phyloP scores from a whole-genome alignment of 345 rosid species.

The Corchorus olitorius region DNA sequence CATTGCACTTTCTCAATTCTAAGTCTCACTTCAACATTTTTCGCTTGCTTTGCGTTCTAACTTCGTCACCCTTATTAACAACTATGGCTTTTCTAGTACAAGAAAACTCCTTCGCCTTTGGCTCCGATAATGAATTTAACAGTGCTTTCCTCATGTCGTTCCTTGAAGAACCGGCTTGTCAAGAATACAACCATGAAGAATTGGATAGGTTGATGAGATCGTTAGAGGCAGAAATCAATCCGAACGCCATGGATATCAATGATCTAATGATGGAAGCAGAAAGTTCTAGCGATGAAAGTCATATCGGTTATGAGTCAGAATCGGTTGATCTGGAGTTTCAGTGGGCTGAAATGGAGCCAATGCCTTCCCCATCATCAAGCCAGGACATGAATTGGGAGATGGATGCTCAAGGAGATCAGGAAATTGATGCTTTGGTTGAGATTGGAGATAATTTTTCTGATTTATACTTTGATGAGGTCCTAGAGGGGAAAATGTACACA shows the following conservation, averaged over 20 bases:
- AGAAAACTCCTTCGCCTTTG: neutral
- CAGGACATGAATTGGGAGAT: neutral
- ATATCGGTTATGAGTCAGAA: neutral
- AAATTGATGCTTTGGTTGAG: neutral
- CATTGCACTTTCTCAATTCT: neutral
- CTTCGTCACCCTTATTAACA: neutral
- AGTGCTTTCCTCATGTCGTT: neutral
- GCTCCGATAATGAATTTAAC: neutral
- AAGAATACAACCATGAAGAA: constrained; percentile 44
- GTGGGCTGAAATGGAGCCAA: constrained; percentile 18
- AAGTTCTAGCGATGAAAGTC: constrained; percentile 10
- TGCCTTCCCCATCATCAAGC: neutral
- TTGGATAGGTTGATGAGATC: constrained; percentile 48
- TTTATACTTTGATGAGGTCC: neutral
- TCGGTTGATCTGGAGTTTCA: constrained; percentile 22
- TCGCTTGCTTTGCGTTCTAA: neutral
- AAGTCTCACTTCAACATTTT: neutral
- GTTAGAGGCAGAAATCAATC: constrained; percentile 52
- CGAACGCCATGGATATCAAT: constrained; percentile 1
- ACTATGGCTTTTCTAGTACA: constrained; percentile 8
- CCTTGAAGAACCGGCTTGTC: constrained; percentile 7
- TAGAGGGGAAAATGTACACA: neutral
- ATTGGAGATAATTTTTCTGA: neutral
- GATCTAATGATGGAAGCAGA: neutral
- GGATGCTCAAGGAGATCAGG: neutral